These are phyloP conservation scores for Rostrohypoxylon terebratum DNA, from an alignment of 495 filamentous ascomycete species.

Conservation along the genomic window DNA sequence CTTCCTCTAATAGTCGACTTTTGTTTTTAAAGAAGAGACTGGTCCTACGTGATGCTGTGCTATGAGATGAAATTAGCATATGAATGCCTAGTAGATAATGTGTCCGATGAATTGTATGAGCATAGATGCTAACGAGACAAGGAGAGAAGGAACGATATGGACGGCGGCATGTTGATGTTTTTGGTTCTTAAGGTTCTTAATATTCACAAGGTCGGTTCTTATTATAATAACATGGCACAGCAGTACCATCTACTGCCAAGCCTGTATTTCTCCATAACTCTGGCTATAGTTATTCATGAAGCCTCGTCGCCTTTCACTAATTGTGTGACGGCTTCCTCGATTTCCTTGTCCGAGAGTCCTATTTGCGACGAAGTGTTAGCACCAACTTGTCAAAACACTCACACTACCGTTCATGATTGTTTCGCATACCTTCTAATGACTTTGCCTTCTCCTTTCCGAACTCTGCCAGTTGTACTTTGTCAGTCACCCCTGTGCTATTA, in stretches of 20 bases:
- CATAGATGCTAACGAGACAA: background rate
- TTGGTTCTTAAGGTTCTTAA: too few relatives aligned
- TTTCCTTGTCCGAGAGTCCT: constrained; percentile 91
- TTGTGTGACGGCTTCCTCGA: constrained; percentile 86
- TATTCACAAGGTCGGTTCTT: constrained; percentile 25
- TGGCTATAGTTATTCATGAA: constrained; percentile 31
- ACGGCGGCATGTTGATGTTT: background rate
- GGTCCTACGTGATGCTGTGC: background rate
- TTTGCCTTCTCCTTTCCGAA: constrained; percentile 90
- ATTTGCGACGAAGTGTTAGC: constrained; percentile 15
- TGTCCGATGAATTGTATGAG: background rate
- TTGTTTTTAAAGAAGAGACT: background rate
- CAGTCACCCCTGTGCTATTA: background rate
- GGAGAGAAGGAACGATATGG: background rate
- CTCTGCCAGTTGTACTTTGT: constrained; percentile 61
- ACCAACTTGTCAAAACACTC: constrained; percentile 33
- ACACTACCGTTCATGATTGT: background rate
- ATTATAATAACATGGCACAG: constrained; percentile 22
- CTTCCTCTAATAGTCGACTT: background rate
- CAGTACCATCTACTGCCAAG: constrained; percentile 15
- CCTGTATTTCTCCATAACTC: background rate
- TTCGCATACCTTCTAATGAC: constrained; percentile 74
- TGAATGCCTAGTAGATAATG: too few relatives aligned
- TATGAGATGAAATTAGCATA: background rate
- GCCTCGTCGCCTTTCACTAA: constrained; percentile 73